Conservation (phyloP, 768 basidiomycete genomes). For the Dioszegia aurantiaca region DNA sequence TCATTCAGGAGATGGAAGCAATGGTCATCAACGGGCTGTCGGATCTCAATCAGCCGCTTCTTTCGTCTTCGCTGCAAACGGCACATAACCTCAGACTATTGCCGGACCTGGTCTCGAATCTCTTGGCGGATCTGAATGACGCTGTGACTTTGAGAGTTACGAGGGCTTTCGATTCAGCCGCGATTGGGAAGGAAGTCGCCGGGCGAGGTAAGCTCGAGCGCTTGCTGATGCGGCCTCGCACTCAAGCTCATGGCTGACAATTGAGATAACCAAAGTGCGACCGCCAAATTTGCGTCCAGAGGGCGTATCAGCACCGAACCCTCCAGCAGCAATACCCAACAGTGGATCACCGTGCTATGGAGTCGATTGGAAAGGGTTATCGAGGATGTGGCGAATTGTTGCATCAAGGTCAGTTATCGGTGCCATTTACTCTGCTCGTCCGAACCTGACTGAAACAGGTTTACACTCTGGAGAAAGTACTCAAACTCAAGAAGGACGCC, state of each 20-base stretch:
- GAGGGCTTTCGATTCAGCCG: slow-evolving; percentile 77
- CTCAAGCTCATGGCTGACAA: neutral
- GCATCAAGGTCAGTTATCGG: slow-evolving; percentile 66
- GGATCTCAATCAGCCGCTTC: slow-evolving; percentile 75
- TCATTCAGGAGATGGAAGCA: slow-evolving; percentile 82
- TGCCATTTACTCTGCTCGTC: neutral
- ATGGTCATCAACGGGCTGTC: slow-evolving; percentile 80
- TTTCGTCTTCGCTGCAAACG: slow-evolving; percentile 92
- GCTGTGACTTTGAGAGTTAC: slow-evolving; percentile 78
- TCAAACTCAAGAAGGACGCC: slow-evolving; percentile 81
- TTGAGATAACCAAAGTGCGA: slow-evolving; percentile 15
- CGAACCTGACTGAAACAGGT: slow-evolving; percentile 58
- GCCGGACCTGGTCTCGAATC: slow-evolving; percentile 73
- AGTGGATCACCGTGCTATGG: slow-evolving; percentile 82
- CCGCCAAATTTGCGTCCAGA: slow-evolving; percentile 34
- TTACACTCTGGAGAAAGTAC: slow-evolving; percentile 89
- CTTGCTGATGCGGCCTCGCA: too few species aligned
- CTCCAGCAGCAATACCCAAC: slow-evolving; percentile 78
- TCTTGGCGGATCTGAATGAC: slow-evolving; percentile 74
- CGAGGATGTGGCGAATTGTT: slow-evolving; percentile 83
- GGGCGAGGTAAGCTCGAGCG: slow-evolving; percentile 62
- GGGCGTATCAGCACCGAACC: slow-evolving; percentile 64
- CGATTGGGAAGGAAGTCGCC: slow-evolving; percentile 80
- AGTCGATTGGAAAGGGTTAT: slow-evolving; percentile 72
- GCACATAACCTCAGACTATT: slow-evolving; percentile 87